Base-by-base conservation (phyloP, 257 asterid species). In the Apocynum venetum region DNA sequence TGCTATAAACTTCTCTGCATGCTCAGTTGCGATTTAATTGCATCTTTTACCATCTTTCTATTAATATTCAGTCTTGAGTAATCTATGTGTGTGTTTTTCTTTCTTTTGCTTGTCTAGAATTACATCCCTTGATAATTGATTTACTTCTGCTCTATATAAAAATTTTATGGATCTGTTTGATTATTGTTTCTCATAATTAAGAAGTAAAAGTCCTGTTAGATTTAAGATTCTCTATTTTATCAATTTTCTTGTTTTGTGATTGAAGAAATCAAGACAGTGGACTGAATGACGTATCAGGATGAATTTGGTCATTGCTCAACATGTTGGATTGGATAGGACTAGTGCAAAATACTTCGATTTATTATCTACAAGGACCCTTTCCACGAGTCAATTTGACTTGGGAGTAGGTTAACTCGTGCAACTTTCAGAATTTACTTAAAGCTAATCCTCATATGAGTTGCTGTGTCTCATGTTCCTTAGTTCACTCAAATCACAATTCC, bases 21-120 rank as follows among this genome's bases (percentile, higher is more conserved):
- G 53, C 60, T 53, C 38, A 66, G 68, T 67, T 61, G 57, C 48
- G 44, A 69, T 61, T 41, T 38, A 76, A 20, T 59, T 36, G 48
- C 74, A 48, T 61, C 40, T 49, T 77, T 69, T 63, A 36, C 40
- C 73, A 12, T 48, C 17, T 48, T 70, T 3, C 76, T 2, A 3
- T 8, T 43, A 68, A 43, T 68, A 43, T 43, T 68, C 38, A n/a
- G 17, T 68, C 53, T 44, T 20, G 2, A 41, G 25, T 68, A 44
- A 3, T 35, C 20, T 1, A 13, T 63, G 6, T 72, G 31, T 47
- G 13, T 19, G 49, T 17, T 31, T 8, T 31, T 36, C 61, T n/a
- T 48, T 7, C 44, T 48, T 25, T 14, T 71, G 59, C 75, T 71
- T 71, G 75, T 5, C 60, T 48, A 51, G 43, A 49, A 48, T n/a